Conservation (phyloP, 257 asterid genomes). For the Jacaranda copaia region DNA sequence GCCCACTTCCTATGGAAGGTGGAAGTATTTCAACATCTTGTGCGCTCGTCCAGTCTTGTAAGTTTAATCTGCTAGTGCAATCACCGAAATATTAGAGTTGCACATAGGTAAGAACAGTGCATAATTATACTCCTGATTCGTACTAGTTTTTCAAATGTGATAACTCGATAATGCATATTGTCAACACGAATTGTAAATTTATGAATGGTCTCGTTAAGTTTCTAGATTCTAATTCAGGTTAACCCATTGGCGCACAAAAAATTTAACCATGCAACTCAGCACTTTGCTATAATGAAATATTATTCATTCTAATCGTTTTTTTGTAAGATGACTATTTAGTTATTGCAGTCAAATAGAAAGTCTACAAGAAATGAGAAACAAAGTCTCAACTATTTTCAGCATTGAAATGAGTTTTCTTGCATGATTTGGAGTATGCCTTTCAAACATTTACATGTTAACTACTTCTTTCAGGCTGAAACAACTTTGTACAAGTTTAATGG, state of each 20-base stretch:
- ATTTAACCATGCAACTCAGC: slow-evolving; percentile 1
- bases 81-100: slow-evolving; percentile 15
- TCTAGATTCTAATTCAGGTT: too few relatives aligned
- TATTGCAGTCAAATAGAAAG: neutral
- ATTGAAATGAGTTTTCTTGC: neutral
- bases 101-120: neutral
- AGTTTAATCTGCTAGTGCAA: slow-evolving; percentile 60
- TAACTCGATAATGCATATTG: too few relatives aligned
- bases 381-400: slow-evolving; percentile 7
- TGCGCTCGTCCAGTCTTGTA: slow-evolving; percentile 51
- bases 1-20: slow-evolving; percentile 49
- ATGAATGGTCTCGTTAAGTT: neutral
- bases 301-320: neutral
- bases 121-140: too few relatives aligned
- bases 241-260: neutral
- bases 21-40: slow-evolving; percentile 42
- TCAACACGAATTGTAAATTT: too few relatives aligned
- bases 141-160: neutral
- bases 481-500: too few relatives aligned
- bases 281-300: neutral
- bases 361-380: neutral
- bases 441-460: neutral
- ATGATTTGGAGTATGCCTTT: neutral
- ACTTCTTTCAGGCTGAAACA: neutral
- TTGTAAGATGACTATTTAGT: neutral